Percentiles rank a stretch among this genome's conserved stretches.
These are phyloP conservation scores for Monosporozyma aquatica DNA, from an alignment of 805 yeast genomes.

Conservation along the genomic window DNA sequence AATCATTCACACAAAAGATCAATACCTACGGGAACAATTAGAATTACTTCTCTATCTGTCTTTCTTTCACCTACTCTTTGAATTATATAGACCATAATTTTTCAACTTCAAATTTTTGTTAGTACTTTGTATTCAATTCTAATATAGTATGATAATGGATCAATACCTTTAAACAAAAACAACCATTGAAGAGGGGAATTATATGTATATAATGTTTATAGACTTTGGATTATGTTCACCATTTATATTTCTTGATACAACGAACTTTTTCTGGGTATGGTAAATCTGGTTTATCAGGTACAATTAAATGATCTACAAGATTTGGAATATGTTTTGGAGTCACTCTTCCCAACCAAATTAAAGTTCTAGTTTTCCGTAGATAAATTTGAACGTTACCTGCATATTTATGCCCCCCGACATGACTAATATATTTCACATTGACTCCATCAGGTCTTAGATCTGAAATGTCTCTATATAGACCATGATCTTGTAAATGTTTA, in stretches of 20 bases:
- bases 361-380: slow-evolving; percentile 38
- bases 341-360: slow-evolving; percentile 83
- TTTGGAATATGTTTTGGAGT: slow-evolving; percentile 67
- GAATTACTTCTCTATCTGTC: no score
- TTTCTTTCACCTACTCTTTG: no score
- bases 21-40: no score
- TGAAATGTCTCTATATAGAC: slow-evolving; percentile 62
- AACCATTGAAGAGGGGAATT: no score
- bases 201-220: no score
- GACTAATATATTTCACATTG: slow-evolving; percentile 61
- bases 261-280: slow-evolving; percentile 52
- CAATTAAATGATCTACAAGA: slow-evolving; percentile 64
- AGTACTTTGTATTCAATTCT: no score
- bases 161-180: no score
- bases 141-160: no score
- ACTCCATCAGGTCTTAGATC: slow-evolving; percentile 74
- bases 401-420: slow-evolving; percentile 93
- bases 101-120: no score
- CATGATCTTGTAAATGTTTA: slow-evolving; percentile 57
- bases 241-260: slow-evolving; percentile 39
- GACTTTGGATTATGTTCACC: slow-evolving; percentile 17
- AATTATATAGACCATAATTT: no score
- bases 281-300: slow-evolving; percentile 63
- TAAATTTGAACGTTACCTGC: slow-evolving; percentile 84
- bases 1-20: no score